Percentiles rank a stretch among this genome's conserved stretches.
phyloP scores from a whole-genome alignment of 2,329 filamentous ascomycete species.

The Aaosphaeria pasadenensis region DNA sequence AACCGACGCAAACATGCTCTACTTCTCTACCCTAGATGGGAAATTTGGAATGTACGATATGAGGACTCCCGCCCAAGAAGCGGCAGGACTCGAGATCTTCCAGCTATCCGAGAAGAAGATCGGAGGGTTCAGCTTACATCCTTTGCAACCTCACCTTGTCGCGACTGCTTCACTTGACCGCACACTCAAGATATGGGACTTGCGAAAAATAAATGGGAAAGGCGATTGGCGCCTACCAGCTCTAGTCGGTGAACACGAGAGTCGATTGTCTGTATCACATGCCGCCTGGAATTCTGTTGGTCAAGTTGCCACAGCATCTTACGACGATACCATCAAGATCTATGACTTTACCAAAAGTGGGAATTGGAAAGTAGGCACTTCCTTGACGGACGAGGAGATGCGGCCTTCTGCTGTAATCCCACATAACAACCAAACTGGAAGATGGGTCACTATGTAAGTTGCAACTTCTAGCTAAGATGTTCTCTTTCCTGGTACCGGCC shows the following conservation, averaged over 20 bases:
- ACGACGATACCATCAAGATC: slow-evolving; percentile 93
- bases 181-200: slow-evolving; percentile 87
- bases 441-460: slow-evolving; percentile 80
- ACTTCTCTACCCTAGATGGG: slow-evolving; percentile 85
- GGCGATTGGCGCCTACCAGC: slow-evolving; percentile 60
- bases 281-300: slow-evolving; percentile 85
- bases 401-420: slow-evolving; percentile 65
- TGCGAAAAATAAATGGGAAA: slow-evolving; percentile 71
- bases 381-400: slow-evolving; percentile 63
- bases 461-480: background rate
- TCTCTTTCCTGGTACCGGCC: background rate
- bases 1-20: slow-evolving; percentile 68
- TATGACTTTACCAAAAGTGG: slow-evolving; percentile 64
- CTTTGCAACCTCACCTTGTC: slow-evolving; percentile 73
- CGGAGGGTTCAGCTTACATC: slow-evolving; percentile 85
- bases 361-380: slow-evolving; percentile 52
- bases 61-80: slow-evolving; percentile 55
- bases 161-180: slow-evolving; percentile 89
- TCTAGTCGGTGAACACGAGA: slow-evolving; percentile 77
- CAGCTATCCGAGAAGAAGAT: slow-evolving; percentile 88
- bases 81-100: slow-evolving; percentile 59
- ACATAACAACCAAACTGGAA: slow-evolving; percentile 94
- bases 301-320: slow-evolving; percentile 85
- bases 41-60: slow-evolving; percentile 78
- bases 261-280: slow-evolving; percentile 82